Base-by-base conservation (phyloP, 441 rosid genomes). In the Populus hybrid region DNA sequence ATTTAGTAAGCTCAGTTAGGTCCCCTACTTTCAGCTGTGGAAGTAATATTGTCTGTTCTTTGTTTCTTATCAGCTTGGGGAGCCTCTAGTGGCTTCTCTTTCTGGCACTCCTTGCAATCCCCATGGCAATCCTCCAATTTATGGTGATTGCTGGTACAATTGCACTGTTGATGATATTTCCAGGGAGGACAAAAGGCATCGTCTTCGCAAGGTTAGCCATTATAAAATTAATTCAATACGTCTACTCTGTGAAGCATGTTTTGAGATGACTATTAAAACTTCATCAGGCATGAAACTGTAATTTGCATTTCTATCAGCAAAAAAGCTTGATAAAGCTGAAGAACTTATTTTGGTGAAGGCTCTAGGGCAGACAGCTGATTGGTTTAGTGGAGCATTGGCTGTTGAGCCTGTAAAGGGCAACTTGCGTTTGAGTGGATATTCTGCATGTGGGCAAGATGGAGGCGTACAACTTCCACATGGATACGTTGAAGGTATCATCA, bases 391-490 rank as follows among this genome's bases (percentile, higher is more conserved):
- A 84, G 97, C 98, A 59, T 87, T 97, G 71, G 92, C 99, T 79
- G 98, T 97, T 79, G 99, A 97, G 86, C 97, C 99, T 78, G 99
- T 97, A 73, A 97, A 90, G 84, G 99, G 99, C 73, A 92, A 93
- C 81, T 85, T 97, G 87, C 91, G 94, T 69, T 85, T 97, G 78
- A 97, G 99, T 87, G 99, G 99, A 82, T 97, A 97, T 82, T 97
- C 99, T 69, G 99, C 99, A 0, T 97, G 99, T 81, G 99, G 98
- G 35, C 99, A 97, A 86, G 99, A 97, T 86, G 99, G 99, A 61
- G 99, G 99, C 23, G 99, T 97, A 64, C 99, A 92, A 82, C 97
- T 97, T 85, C 98, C 99, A 57, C 97, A 86, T 35, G 92, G 87
- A 88, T 97, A 94, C 71, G 90, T 97, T 18, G 99, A 93, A 88